A percentile compares a stretch with the other conserved stretches of the same genome.
phyloP scores from a whole-genome alignment of 305 asterid species.

The Fraxinus albicans region DNA sequence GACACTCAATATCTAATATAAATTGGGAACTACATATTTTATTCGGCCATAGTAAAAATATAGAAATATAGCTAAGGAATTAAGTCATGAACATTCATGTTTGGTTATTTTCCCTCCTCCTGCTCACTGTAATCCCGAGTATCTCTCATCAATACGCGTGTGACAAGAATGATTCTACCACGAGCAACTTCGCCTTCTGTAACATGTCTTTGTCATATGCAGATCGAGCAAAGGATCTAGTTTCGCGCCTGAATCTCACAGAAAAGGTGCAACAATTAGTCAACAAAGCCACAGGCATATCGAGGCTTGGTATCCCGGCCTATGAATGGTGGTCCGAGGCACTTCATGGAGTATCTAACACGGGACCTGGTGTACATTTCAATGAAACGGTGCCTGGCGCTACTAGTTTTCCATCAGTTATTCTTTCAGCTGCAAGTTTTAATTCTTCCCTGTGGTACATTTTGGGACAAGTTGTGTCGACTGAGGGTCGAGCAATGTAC shows the following conservation, averaged over 20 bases:
- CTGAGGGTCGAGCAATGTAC: constrained; percentile 52
- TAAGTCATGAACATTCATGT: background rate
- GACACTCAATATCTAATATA: background rate
- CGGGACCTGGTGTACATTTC: constrained; percentile 20
- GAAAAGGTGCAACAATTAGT: constrained; percentile 37
- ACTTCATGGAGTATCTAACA: constrained; percentile 39
- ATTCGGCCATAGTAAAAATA: background rate
- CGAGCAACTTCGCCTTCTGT: constrained; percentile 29
- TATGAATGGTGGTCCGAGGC: constrained; percentile 62
- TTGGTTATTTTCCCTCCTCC: background rate
- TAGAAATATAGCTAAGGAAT: background rate
- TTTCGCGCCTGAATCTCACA: constrained; percentile 34
- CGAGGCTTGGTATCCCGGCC: constrained; percentile 34
- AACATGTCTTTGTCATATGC: constrained; percentile 20
- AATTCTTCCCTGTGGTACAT: constrained; percentile 29
- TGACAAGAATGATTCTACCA: background rate
- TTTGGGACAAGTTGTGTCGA: constrained; percentile 41
- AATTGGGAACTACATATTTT: background rate
- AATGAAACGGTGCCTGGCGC: constrained; percentile 31
- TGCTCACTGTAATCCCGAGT: background rate
- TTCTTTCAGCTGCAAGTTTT: constrained; percentile 10
- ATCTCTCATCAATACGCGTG: background rate
- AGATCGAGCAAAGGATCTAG: constrained; percentile 38
- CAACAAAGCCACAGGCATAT: constrained; percentile 30
- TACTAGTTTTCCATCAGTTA: constrained; percentile 38